These are phyloP conservation scores for Paraphaeosphaeria sporulosa DNA, from an alignment of 2,329 filamentous ascomycete species.

Conservation along the genomic window DNA sequence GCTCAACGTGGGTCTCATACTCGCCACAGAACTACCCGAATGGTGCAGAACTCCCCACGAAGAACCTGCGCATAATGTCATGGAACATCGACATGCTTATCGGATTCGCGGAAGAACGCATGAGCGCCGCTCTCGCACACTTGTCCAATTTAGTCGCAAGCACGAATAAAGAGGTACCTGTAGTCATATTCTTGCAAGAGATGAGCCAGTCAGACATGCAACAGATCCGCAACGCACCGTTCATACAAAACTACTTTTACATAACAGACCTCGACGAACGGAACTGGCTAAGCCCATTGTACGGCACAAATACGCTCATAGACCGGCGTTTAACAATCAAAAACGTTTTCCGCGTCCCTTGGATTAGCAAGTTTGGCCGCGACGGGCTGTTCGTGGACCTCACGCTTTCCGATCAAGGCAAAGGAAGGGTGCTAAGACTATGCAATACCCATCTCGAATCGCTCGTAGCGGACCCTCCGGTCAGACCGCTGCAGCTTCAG, in stretches of 20 bases:
- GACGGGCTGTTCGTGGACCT: slow-evolving; percentile 66
- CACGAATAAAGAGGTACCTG: slow-evolving; percentile 31
- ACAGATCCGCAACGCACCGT: slow-evolving; percentile 54
- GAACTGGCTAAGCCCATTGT: slow-evolving; percentile 57
- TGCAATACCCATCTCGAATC: slow-evolving; percentile 68
- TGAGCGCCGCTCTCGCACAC: slow-evolving; percentile 52
- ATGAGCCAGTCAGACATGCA: slow-evolving; percentile 57
- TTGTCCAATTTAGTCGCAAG: slow-evolving; percentile 41
- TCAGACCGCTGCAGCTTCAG: slow-evolving; percentile 59
- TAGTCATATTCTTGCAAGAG: slow-evolving; percentile 62
- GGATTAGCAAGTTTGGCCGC: slow-evolving; percentile 58
- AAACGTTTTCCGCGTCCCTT: slow-evolving; percentile 61
- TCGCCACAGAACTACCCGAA: neutral
- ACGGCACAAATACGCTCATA: slow-evolving; percentile 63
- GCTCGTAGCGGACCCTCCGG: slow-evolving; percentile 57
- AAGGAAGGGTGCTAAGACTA: slow-evolving; percentile 51
- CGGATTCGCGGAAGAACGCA: slow-evolving; percentile 48
- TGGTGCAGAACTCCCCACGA: slow-evolving; percentile 7
- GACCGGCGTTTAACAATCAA: slow-evolving; percentile 56
- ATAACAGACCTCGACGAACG: slow-evolving; percentile 56
- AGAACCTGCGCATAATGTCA: slow-evolving; percentile 45
- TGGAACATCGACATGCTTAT: slow-evolving; percentile 61
- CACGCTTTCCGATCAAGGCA: slow-evolving; percentile 23
- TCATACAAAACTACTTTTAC: slow-evolving; percentile 58
- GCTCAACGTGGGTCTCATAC: slow-evolving; percentile 8